Conservation (phyloP, 2,329 filamentous ascomycete species). For the Dothistroma septosporum region DNA sequence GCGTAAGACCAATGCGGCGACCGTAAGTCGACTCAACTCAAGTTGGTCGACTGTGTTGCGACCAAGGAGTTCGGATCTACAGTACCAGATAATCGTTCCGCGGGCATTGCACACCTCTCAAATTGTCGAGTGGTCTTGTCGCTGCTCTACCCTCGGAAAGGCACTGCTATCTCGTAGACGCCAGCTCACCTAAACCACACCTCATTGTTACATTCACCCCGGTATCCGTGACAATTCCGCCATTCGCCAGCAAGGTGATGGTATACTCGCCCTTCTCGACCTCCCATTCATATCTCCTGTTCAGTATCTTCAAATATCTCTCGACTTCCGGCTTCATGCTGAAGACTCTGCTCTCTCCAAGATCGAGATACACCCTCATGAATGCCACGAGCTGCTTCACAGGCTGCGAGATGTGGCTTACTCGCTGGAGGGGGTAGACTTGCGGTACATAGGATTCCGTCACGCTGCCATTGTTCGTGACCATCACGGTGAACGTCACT, state of each 20-base stretch:
- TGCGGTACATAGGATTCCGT: slow-evolving; percentile 41
- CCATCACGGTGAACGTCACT: slow-evolving; percentile 36
- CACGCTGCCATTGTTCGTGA: slow-evolving; percentile 36
- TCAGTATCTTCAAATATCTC: slow-evolving; percentile 43
- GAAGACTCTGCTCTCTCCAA: slow-evolving; percentile 32
- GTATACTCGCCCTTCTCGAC: slow-evolving; percentile 39
- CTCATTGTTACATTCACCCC: slow-evolving; percentile 40
- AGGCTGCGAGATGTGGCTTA: slow-evolving; percentile 42
- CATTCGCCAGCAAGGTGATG: slow-evolving; percentile 16
- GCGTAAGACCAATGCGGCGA: too few species aligned
- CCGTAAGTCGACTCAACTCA: too few species aligned
- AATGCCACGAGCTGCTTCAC: slow-evolving; percentile 46
- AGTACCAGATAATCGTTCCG: too few species aligned
- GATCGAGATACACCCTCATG: slow-evolving; percentile 37
- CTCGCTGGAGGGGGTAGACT: slow-evolving; percentile 41
- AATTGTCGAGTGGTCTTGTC: too few species aligned
- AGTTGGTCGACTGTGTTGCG: too few species aligned
- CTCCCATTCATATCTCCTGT: slow-evolving; percentile 42
- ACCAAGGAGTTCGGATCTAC: too few species aligned
- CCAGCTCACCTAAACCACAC: slow-evolving; percentile 27
- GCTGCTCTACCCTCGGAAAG: too few species aligned
- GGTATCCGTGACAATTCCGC: slow-evolving; percentile 31
- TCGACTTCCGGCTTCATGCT: slow-evolving; percentile 40
- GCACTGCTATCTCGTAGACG: background rate
- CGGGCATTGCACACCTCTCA: too few species aligned